Evolutionary conservation across 2,329 filamentous ascomycete species (phyloP), one percentile per base, ranked within the genome.

Genomic region (Trichoderma oligosporum): DNA sequence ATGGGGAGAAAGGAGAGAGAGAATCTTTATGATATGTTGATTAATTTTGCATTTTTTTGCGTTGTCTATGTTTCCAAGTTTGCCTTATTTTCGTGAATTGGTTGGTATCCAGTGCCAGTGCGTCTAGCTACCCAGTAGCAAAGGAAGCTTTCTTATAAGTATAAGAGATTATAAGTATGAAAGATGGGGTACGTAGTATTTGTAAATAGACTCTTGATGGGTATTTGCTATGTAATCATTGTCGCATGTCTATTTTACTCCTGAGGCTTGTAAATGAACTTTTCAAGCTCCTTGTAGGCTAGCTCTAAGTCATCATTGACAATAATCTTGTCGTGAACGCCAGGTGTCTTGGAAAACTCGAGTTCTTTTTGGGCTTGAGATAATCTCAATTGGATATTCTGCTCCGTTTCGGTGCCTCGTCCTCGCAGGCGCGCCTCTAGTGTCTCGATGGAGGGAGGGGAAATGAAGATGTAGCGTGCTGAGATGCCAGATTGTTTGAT

Each of bases 391-490:
- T 79, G 76, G 55, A 95, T 77, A 47, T 79, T 84, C 49, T 86
- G 85, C 72, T 93, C 89, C 51, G 78, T 82, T 72, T 94, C 90
- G n/a, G 89, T 93, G 7, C 85, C 87, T 57, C 90, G 80, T 31
- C 86, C 87, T 44, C 89, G 81, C 52, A 95, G 78, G 38, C 90
- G 81, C 67, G 81, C 71, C 76, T 96, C 91, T 35, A 97, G 79
- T 48, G 84, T 80, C 66, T 88, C 84, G 63, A 88, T 74, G 4
- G 82, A 87, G 0, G 92, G 93, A 11, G 92, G 92, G 33, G 88
- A 83, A 61, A 97, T 82, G 73, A 96, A 96, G 63, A 96, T 75
- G 75, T 90, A 96, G 56, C 89, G 84, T 7, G 91, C 89, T 57
- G 85, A 81, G 61, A 92, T 82, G 64, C 80, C 80, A 48, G 87